Conservation (phyloP, 306 rosid genomes). For the Glycine soja region DNA sequence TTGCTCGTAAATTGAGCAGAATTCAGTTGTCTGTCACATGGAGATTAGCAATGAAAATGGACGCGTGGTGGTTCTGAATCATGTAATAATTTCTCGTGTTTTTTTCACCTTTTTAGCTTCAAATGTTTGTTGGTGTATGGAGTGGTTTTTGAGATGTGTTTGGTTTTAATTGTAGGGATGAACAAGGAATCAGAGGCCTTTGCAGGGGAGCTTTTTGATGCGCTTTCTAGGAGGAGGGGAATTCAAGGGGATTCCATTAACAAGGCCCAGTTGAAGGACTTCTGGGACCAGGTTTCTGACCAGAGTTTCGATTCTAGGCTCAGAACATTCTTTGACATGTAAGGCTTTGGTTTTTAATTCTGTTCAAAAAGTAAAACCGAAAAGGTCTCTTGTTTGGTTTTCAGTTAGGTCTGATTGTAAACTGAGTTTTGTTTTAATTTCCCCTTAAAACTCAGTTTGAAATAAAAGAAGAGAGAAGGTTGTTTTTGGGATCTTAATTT, state of each 20-base stretch:
- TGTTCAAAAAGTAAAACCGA: background rate
- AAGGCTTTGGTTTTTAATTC: background rate
- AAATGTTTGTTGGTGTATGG: background rate
- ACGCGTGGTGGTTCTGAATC: background rate
- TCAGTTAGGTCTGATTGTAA: background rate
- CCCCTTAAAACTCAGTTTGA: background rate
- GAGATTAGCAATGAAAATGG: background rate
- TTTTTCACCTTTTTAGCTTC: background rate
- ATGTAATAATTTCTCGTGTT: background rate
- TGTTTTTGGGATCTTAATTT: background rate
- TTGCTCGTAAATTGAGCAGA: background rate
- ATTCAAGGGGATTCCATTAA: slow-evolving; percentile 58
- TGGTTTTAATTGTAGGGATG: slow-evolving; percentile 62
- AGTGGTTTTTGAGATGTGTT: background rate
- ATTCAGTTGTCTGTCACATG: background rate
- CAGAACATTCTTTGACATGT: slow-evolving; percentile 79
- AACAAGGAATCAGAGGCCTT: slow-evolving; percentile 67
- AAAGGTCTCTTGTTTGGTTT: background rate
- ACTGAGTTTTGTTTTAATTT: background rate
- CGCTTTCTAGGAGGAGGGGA: slow-evolving; percentile 58
- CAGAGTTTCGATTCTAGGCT: slow-evolving; percentile 74
- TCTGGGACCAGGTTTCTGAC: slow-evolving; percentile 78
- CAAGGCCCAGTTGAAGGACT: slow-evolving; percentile 66
- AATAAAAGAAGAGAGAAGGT: background rate
- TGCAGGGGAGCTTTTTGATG: slow-evolving; percentile 68